phyloP scores from a whole-genome alignment of 208 protist species.

The Acanthamoeba castellanii region DNA sequence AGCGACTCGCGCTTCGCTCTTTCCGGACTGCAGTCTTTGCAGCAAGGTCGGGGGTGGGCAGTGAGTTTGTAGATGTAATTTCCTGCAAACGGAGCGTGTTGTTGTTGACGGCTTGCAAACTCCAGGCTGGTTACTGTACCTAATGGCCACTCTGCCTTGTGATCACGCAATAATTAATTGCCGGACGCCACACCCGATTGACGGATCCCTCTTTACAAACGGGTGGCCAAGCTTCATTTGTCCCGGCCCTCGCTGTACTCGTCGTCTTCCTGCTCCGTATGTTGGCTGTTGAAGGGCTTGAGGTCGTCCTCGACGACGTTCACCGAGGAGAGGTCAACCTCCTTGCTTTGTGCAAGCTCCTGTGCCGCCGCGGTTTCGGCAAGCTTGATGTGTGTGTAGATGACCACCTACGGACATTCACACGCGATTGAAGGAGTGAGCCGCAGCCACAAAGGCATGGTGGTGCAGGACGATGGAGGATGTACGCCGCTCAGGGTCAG shows the following conservation, averaged over 20 bases:
- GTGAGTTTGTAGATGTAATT: no score
- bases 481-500: constrained; percentile 6
- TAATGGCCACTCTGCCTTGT: no score
- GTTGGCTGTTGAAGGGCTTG: not conserved
- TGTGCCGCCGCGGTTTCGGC: constrained; percentile 1
- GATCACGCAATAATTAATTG: no score
- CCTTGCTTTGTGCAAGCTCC: not conserved
- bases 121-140: no score
- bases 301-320: constrained; percentile 3
- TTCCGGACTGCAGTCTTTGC: no score
- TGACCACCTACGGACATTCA: not conserved
- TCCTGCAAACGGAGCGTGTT: no score
- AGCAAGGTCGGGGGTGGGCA: no score
- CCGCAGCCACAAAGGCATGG: not conserved
- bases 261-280: not conserved
- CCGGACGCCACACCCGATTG: no score
- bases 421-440: not conserved
- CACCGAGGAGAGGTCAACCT: not conserved
- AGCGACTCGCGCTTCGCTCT: not conserved
- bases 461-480: not conserved
- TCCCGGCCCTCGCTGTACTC: not conserved
- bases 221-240: no score
- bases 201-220: no score
- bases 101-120: no score
- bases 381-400: constrained; percentile 63